Conservation (phyloP, 2,329 filamentous ascomycete genomes). For the Aspergillus sp. region DNA sequence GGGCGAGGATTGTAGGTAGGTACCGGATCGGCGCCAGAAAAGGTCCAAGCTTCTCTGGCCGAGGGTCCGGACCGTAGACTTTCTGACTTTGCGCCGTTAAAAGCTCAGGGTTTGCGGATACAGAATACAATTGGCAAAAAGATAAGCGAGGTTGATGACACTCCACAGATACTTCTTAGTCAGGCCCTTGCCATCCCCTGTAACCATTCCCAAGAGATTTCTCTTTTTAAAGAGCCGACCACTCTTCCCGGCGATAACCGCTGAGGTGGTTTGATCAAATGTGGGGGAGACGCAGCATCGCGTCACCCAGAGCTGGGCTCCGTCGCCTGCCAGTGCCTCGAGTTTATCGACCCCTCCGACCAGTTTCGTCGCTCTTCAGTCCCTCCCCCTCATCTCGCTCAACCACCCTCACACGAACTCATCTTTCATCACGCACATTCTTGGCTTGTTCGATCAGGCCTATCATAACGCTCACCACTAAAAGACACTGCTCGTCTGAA, state of each 20-base stretch:
- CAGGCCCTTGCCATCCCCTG: background rate
- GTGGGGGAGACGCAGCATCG: conserved; percentile 38
- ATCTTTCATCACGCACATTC: conserved; percentile 15
- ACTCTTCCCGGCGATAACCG: conserved; percentile 4
- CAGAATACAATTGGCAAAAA: background rate
- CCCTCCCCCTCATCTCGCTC: conserved; percentile 20
- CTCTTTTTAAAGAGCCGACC: background rate
- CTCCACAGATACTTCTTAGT: background rate
- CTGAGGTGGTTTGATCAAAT: conserved; percentile 19
- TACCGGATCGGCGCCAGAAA: conserved; percentile 7
- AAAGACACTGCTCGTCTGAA: conserved; percentile 43
- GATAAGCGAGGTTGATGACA: background rate
- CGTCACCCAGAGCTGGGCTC: conserved; percentile 29
- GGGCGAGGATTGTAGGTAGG: background rate
- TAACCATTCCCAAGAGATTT: background rate
- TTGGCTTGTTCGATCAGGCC: conserved; percentile 12
- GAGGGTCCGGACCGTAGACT: conserved; percentile 19
- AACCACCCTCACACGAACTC: conserved; percentile 14
- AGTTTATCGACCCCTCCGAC: conserved; percentile 28
- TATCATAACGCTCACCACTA: conserved; percentile 19
- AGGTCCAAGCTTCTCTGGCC: conserved; percentile 32
- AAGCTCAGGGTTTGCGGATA: background rate
- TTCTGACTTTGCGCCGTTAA: background rate
- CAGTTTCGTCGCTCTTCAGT: conserved; percentile 18
- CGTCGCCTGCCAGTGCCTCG: conserved; percentile 22